Evolutionary conservation across 31 red algal species (phyloP).

Genomic region (Odonthalia washingtoniensis): DNA sequence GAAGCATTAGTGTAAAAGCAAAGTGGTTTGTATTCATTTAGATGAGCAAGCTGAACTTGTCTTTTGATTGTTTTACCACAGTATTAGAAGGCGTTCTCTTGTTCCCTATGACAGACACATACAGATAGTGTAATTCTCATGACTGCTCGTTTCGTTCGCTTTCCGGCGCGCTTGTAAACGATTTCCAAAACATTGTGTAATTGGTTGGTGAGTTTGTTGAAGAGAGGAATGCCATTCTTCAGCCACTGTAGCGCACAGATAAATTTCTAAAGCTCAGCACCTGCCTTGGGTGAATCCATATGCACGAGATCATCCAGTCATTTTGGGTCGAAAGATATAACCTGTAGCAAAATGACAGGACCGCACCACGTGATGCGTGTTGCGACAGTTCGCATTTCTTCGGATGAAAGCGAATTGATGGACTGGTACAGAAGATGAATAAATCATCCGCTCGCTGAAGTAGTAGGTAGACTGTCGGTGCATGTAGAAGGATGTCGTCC

Average conservation of each 20-base stretch:
- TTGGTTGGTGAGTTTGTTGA: background rate
- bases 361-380: background rate
- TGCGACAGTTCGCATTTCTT: background rate
- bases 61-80: background rate
- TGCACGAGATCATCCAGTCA: background rate
- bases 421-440: background rate
- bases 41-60: background rate
- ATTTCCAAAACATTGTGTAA: background rate
- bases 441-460: background rate
- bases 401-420: background rate
- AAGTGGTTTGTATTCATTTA: background rate
- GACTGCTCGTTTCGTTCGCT: background rate
- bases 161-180: background rate
- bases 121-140: background rate
- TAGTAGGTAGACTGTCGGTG: background rate
- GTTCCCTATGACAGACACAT: background rate
- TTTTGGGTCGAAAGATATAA: background rate
- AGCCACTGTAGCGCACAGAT: background rate
- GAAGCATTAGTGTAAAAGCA: conserved; percentile 44
- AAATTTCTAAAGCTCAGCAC: background rate
- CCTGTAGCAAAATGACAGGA: background rate
- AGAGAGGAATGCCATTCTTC: background rate
- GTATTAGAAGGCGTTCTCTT: background rate
- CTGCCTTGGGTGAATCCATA: background rate
- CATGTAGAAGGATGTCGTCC: conserved; percentile 3